Conservation (phyloP, 2,329 filamentous ascomycete genomes). For the Berkeleyomyces basicola region DNA sequence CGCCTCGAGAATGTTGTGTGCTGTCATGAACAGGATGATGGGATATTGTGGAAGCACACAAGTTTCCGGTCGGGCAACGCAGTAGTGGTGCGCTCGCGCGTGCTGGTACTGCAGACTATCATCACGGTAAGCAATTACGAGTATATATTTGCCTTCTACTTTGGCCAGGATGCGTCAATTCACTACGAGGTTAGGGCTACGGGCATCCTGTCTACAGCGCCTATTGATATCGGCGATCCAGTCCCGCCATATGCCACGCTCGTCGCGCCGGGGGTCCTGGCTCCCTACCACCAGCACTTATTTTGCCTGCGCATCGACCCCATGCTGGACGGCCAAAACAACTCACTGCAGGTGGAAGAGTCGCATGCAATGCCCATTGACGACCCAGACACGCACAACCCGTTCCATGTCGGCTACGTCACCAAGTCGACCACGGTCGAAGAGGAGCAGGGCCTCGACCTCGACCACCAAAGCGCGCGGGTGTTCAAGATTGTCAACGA, state of each 20-base stretch:
- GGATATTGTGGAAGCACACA: conserved; percentile 48
- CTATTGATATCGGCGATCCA: conserved; percentile 35
- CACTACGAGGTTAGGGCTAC: conserved; percentile 23
- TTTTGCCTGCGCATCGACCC: conserved; percentile 51
- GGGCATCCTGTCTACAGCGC: conserved; percentile 28
- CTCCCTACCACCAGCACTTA: conserved; percentile 52
- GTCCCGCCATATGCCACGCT: conserved; percentile 40
- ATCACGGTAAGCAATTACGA: conserved; percentile 53
- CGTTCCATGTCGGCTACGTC: conserved; percentile 31
- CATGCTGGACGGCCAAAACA: conserved; percentile 40
- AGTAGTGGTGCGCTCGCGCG: conserved; percentile 38
- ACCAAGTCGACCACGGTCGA: conserved; percentile 28
- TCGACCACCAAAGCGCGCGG: conserved; percentile 32
- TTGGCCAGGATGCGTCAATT: conserved; percentile 34
- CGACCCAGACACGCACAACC: conserved; percentile 29
- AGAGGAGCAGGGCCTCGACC: conserved; percentile 30
- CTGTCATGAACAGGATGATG: conserved; percentile 28
- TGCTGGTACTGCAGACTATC: conserved; percentile 47
- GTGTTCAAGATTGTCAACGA: conserved; percentile 34
- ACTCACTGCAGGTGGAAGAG: conserved; percentile 31
- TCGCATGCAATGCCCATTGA: conserved; percentile 26
- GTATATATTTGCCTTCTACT: conserved; percentile 29
- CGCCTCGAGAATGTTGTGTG: conserved; percentile 23
- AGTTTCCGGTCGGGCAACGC: conserved; percentile 44
- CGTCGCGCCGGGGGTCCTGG: conserved; percentile 45